Base-by-base conservation (phyloP, 805 yeast species). In the Sugiyamaella chiloensis region DNA sequence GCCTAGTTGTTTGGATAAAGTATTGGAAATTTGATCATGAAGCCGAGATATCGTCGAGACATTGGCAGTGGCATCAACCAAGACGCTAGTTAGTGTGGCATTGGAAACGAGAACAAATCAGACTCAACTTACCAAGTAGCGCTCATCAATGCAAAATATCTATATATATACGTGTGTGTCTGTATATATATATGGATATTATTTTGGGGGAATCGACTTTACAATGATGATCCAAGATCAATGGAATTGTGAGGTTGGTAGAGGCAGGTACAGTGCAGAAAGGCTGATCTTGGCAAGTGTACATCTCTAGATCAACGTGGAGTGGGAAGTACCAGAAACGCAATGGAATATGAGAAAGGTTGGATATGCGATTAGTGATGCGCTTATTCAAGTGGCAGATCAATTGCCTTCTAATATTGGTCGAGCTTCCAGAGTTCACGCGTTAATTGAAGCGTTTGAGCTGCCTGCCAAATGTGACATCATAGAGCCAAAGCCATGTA, bases 1-100 rank as follows among this genome's bases (percentile, higher is more conserved):
- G 1, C 80, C 88, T 24, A 76, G 67, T 2, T 74, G 58, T 14
- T 74, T 70, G 1, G 93, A 90, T 12, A 83, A 70, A 52, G 80
- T 81, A 56, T 83, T 83, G 3, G 84, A 75, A 12, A 87, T 73
- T 47, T 76, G 74, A 62, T 87, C 95, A 60, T 85, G 89, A 57
- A 85, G 78, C 37, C 77, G 75, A 0, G 85, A 71, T 26, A 86
- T 83, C 4, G 85, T 75, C 12, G 70, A 55, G 3, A 58, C 47
- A 16, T 46, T 52, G 5, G 56, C 57, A 19, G 45, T 53, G 12
- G 49, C 19, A 16, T 46, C 52, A 5, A 51, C 29, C 4, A 53
- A 11, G 12, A 55, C 50, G 5, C 57, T 54, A n/a, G n/a, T n/a
- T n/a, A n/a, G n/a, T n/a, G n/a, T n/a, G n/a, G 20, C 4, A 20